Percentiles rank a stretch among this genome's conserved stretches.
These are phyloP conservation scores for Leptosphaerulina australis DNA, from an alignment of 2,329 filamentous ascomycete species.

Conservation along the genomic window DNA sequence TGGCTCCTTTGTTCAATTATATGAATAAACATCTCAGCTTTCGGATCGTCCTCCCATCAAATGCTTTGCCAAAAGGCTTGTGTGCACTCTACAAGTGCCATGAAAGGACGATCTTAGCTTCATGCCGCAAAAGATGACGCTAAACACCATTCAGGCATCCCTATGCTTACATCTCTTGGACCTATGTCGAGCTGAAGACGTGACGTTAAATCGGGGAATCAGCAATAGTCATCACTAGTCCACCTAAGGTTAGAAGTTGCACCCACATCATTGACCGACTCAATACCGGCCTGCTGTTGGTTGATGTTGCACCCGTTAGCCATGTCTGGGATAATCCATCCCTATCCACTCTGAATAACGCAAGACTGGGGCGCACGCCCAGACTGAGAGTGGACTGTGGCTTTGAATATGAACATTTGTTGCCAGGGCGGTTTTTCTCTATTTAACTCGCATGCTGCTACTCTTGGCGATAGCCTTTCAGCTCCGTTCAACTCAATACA, in stretches of 20 bases:
- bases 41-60: slow-evolving; percentile 5
- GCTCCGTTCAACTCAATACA: neutral
- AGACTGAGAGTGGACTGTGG: slow-evolving; percentile 13
- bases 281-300: slow-evolving; percentile 10
- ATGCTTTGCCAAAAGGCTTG: slow-evolving; percentile 9
- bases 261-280: neutral
- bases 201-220: neutral
- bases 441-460: slow-evolving; percentile 7
- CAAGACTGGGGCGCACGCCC: slow-evolving; percentile 13
- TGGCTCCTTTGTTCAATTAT: slow-evolving; percentile 4
- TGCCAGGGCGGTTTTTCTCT: slow-evolving; percentile 2
- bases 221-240: slow-evolving; percentile 6
- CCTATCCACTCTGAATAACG: slow-evolving; percentile 8
- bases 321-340: slow-evolving; percentile 15
- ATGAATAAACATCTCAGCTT: slow-evolving; percentile 2
- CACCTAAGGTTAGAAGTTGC: slow-evolving; percentile 5
- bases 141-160: slow-evolving; percentile 3
- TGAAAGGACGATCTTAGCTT: neutral
- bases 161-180: neutral
- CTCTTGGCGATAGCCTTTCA: neutral
- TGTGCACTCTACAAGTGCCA: slow-evolving; percentile 1
- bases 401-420: slow-evolving; percentile 10
- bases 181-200: neutral
- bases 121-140: neutral
- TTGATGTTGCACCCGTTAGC: slow-evolving; percentile 6